Evolutionary conservation across 1,139 yeast genomes (phyloP).

Genomic region (Blastobotrys serpentis): DNA sequence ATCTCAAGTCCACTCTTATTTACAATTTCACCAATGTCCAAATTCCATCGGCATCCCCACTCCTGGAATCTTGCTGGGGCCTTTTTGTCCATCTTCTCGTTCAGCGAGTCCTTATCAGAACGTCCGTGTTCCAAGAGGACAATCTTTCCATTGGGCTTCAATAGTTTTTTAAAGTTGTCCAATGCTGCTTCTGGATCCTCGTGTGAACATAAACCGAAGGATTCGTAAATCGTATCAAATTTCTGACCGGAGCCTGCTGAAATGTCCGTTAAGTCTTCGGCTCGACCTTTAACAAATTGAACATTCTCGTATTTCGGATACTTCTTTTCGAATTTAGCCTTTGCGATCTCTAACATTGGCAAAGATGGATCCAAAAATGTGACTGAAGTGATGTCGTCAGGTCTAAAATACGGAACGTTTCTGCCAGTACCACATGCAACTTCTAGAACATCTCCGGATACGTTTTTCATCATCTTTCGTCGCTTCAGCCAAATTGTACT

Average conservation of each 20-base stretch:
- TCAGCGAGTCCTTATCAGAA: constrained; percentile 73
- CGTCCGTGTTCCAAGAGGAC: constrained; percentile 90
- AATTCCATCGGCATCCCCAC: constrained; percentile 98
- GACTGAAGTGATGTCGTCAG: constrained; percentile 60
- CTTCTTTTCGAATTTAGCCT: constrained; percentile 64
- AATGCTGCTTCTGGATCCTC: constrained; percentile 86
- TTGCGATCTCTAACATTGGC: constrained; percentile 82
- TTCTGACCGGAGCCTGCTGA: constrained; percentile 48
- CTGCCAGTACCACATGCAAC: constrained; percentile 97
- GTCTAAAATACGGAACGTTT: constrained; percentile 71
- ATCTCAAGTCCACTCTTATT: constrained; percentile 83
- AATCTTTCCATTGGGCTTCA: constrained; percentile 90
- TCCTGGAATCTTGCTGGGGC: constrained; percentile 80
- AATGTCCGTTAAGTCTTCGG: constrained; percentile 71
- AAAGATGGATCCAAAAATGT: constrained; percentile 83
- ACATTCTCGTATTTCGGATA: constrained; percentile 68
- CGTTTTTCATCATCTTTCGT: constrained; percentile 76
- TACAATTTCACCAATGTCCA: constrained; percentile 83
- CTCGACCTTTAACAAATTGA: constrained; percentile 88
- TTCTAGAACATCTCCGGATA: constrained; percentile 85
- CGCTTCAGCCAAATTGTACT: constrained; percentile 82
- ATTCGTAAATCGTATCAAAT: constrained; percentile 89
- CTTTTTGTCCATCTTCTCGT: constrained; percentile 75
- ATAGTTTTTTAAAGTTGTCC: constrained; percentile 64
- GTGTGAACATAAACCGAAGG: constrained; percentile 94